Conservation (phyloP, 73 alveolate genomes). For the Paramecium primaurelia region DNA sequence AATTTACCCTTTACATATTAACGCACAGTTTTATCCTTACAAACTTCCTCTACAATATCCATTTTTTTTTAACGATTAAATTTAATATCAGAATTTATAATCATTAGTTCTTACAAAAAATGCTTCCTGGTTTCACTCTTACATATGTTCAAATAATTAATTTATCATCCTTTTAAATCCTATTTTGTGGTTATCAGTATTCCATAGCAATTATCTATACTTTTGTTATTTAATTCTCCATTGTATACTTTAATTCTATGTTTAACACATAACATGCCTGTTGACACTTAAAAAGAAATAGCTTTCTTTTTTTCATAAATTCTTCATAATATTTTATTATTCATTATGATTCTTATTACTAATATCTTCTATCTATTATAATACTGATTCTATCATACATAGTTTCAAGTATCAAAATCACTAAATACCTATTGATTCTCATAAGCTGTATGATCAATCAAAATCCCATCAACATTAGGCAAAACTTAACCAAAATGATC, state of each 20-base stretch:
- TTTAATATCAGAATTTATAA: slow-evolving; percentile 35
- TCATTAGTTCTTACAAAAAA: slow-evolving; percentile 4
- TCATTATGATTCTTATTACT: background rate
- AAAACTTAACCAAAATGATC: too few species aligned
- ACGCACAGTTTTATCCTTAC: background rate
- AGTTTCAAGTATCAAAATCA: too few species aligned
- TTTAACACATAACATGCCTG: background rate
- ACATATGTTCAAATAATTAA: background rate
- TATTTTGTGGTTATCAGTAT: background rate
- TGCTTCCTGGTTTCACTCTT: background rate
- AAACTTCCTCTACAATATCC: background rate
- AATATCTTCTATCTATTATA: too few species aligned
- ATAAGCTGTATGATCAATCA: too few species aligned
- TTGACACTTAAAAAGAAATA: too few species aligned
- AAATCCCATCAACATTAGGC: too few species aligned
- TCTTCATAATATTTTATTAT: background rate
- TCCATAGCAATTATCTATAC: background rate
- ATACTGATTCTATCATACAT: too few species aligned
- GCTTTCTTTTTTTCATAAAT: background rate
- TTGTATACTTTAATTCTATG: background rate
- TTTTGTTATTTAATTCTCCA: background rate
- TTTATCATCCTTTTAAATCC: background rate
- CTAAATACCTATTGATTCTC: too few species aligned
- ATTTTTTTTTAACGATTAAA: slow-evolving; percentile 21
- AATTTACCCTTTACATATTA: slow-evolving; percentile 66